These are phyloP conservation scores for Nepenthes mirabilis DNA, from an alignment of 148 eudicot genomes.

Conservation along the genomic window DNA sequence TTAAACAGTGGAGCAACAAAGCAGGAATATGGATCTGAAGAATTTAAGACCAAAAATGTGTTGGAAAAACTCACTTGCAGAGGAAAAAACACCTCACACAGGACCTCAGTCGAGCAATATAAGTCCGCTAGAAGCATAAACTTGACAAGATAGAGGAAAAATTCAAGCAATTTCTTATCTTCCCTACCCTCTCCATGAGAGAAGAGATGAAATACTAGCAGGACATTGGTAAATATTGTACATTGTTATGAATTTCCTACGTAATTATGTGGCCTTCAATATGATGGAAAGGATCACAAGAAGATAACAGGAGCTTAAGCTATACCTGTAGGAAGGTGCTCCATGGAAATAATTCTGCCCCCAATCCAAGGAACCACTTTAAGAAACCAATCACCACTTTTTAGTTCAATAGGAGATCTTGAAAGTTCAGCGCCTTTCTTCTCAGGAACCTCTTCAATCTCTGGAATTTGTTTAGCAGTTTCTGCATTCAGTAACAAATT, in stretches of 20 bases:
- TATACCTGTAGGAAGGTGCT: constrained; percentile 86
- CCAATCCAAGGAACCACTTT: constrained; percentile 99
- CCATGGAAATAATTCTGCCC: constrained; percentile 92
- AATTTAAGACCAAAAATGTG: too few relatives aligned
- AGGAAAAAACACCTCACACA: too few relatives aligned
- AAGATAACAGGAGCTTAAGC: constrained; percentile 7
- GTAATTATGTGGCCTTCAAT: neutral
- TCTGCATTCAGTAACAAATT: constrained; percentile 36
- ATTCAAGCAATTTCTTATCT: neutral
- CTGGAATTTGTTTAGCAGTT: constrained; percentile 64
- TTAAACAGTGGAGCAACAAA: too few relatives aligned
- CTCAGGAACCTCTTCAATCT: constrained; percentile 40
- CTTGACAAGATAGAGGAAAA: too few relatives aligned
- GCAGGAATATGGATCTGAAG: too few relatives aligned
- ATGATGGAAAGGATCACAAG: neutral
- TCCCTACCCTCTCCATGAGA: neutral
- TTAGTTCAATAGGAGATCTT: constrained; percentile 57
- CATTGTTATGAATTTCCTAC: neutral
- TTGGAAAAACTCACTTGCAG: too few relatives aligned
- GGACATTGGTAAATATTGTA: neutral
- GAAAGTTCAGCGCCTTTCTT: constrained; percentile 79
- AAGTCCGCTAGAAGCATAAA: too few relatives aligned
- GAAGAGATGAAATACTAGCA: neutral
- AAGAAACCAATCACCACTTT: constrained; percentile 78
- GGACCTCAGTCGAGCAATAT: too few relatives aligned